Base-by-base conservation (phyloP, 257 asterid species). In the Nicotiana paniculata region DNA sequence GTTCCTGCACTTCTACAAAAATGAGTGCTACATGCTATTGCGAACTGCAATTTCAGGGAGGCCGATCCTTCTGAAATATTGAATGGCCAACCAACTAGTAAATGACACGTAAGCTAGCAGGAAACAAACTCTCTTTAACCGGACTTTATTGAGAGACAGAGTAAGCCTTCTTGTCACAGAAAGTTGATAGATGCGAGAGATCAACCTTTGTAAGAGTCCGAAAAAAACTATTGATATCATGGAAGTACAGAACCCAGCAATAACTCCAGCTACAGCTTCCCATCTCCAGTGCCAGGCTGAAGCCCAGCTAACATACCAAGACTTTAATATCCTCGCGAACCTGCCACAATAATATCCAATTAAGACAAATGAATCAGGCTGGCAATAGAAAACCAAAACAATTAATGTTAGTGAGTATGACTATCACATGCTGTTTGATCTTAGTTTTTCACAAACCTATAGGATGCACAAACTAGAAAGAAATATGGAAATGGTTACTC, bases 51-150 rank as follows among this genome's bases (percentile, higher is more conserved):
- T 86, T 84, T 88, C 90, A 26, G 87, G 85, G 83, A 94, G 88
- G 75, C 97, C 95, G 33, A 94, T 88, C 81, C 88, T 87, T 85
- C 90, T 90, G 6, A 91, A 24, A 75, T 91, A 96, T 82, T 92
- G 95, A 83, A 93, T 28, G 48, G 93, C 90, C 87, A 94, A 83
- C 97, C 97, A 94, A 81, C 97, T 86, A 96, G 92, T 89, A 84
- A 93, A 90, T 77, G 92, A 90, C 90, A 89, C 89, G 83, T 96
- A 94, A 61, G 90, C 89, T 30, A 90, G 79, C 77, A 94, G 90
- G 86, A 96, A 90, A 87, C 92, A 93, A 65, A 84, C 87, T 61
- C 97, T 89, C 85, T 86, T 93, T 18, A 92, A 83, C 32, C 85
- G 82, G 82, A 88, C 54, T 4, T 75, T 82, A 77, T 85, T 85